Evolutionary conservation across 768 basidiomycete genomes (phyloP).

Genomic region (Russula emetica): DNA sequence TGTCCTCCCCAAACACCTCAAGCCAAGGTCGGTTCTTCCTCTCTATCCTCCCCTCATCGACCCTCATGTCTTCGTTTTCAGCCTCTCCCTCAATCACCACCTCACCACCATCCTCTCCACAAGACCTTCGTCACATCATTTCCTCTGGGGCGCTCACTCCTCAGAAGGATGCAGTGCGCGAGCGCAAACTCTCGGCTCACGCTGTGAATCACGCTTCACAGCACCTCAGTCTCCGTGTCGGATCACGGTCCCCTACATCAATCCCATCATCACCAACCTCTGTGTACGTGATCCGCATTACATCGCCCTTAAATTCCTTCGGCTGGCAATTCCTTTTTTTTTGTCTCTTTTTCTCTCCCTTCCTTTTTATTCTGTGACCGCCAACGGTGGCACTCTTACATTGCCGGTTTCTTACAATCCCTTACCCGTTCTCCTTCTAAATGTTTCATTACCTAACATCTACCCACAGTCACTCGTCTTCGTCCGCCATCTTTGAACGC

Average conservation of each 20-base stretch:
- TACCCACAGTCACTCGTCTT: constrained; percentile 57
- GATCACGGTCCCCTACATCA: constrained; percentile 64
- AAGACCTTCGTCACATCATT: constrained; percentile 55
- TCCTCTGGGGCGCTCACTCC: constrained; percentile 44
- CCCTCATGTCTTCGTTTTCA: constrained; percentile 10
- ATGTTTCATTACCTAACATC: constrained; percentile 15
- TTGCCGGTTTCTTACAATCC: constrained; percentile 4
- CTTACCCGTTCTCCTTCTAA: not conserved
- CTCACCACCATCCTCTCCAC: constrained; percentile 29
- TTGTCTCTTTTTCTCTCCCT: constrained; percentile 3
- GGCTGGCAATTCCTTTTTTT: not conserved
- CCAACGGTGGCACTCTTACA: not conserved
- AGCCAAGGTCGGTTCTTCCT: constrained; percentile 6
- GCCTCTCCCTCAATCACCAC: constrained; percentile 21
- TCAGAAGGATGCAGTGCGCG: constrained; percentile 36
- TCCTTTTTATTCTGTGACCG: not conserved
- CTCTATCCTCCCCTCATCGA: too few species aligned
- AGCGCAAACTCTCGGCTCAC: constrained; percentile 42
- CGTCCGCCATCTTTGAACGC: constrained; percentile 87
- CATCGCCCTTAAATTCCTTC: constrained; percentile 11
- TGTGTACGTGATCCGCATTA: constrained; percentile 46
- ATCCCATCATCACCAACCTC: constrained; percentile 79
- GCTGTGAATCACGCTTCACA: too few species aligned
- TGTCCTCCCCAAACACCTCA: constrained; percentile 21
- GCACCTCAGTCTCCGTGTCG: constrained; percentile 47